phyloP scores from a whole-genome alignment of 2,329 filamentous ascomycete genomes.

The Chrysoporthe austroafricana region DNA sequence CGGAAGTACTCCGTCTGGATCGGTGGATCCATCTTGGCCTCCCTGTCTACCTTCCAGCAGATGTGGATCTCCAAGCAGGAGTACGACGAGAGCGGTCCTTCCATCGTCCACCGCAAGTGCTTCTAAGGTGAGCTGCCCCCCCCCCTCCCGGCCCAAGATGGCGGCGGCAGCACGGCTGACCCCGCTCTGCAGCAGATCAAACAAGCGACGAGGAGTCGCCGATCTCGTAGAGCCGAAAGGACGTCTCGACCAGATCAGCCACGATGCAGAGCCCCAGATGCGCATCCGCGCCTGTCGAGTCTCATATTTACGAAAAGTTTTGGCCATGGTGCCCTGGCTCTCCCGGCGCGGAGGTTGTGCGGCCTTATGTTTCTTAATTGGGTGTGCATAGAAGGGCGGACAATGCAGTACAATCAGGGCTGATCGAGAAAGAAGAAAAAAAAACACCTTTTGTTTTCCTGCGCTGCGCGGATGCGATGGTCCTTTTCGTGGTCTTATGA shows the following conservation, averaged over 20 bases:
- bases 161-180: not conserved
- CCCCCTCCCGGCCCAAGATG: not conserved
- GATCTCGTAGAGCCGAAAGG: slow-evolving; percentile 42
- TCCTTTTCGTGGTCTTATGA: slow-evolving; percentile 32
- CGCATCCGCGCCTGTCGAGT: slow-evolving; percentile 54
- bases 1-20: slow-evolving; percentile 99
- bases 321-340: slow-evolving; percentile 55
- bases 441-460: slow-evolving; percentile 52
- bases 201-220: slow-evolving; percentile 29
- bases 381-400: slow-evolving; percentile 52
- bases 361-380: slow-evolving; percentile 50
- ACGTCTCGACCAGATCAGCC: slow-evolving; percentile 51
- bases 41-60: slow-evolving; percentile 99
- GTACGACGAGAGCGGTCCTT: slow-evolving; percentile 99
- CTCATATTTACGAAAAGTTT: slow-evolving; percentile 63
- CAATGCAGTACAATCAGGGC: slow-evolving; percentile 53
- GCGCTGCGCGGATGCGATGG: slow-evolving; percentile 37
- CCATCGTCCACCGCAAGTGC: slow-evolving; percentile 99
- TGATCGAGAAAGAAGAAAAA: slow-evolving; percentile 45
- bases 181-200: slow-evolving; percentile 25
- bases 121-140: slow-evolving; percentile 76
- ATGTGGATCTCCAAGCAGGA: slow-evolving; percentile 99
- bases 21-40: slow-evolving; percentile 99
- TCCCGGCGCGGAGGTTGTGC: slow-evolving; percentile 50
- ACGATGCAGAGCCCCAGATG: slow-evolving; percentile 49